Evolutionary conservation across 2,329 filamentous ascomycete genomes (phyloP), one percentile per base, ranked within the genome.

Genomic region (Huntiella decipiens): DNA sequence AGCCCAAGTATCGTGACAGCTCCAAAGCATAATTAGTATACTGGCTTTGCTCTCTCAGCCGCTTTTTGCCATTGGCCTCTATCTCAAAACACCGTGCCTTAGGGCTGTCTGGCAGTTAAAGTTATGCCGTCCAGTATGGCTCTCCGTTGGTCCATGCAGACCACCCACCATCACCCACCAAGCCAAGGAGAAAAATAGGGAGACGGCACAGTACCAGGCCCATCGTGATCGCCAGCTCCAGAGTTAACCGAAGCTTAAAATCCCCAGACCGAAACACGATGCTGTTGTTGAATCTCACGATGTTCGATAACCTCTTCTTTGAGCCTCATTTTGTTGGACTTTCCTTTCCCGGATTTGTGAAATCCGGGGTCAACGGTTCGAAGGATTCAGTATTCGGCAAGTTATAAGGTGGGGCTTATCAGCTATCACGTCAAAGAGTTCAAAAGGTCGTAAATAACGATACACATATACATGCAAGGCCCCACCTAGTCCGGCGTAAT

Each of bases 121-220:
- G 22, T 28, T 28, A 28, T 28, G 22, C 22, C 22, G 40, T 22
- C 13, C 40, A 34, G 15, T 43, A 28, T 28, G 7, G 22, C 22
- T 28, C 22, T 10, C 22, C 22, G 22, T 28, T 28, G 22, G 22
- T 28, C 22, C 7, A 28, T 28, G 22, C 22, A 28, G 22, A 7
- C 22, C 6, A 10, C 22, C 22, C 22, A 28, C 22, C 22, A 28
- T 7, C 17, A 19, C 4, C 4, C 17, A 19, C 17, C 17, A 19
- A 19, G 17, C 17, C 7, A 28, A 28, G 22, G 22, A 28, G 40
- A 31, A 13, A 11, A 16, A 34, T 43, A 34, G 31, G 31, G 31
- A 19, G 40, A 43, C 40, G 40, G 40, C 40, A 43, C 40, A 43
- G 40, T 34, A 43, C 40, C 2, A 12, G 39, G 39, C 19, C 34